Evolutionary conservation across 768 basidiomycete species (phyloP), one percentile per base, ranked within the genome.

Genomic region (Sutorius australiensis): DNA sequence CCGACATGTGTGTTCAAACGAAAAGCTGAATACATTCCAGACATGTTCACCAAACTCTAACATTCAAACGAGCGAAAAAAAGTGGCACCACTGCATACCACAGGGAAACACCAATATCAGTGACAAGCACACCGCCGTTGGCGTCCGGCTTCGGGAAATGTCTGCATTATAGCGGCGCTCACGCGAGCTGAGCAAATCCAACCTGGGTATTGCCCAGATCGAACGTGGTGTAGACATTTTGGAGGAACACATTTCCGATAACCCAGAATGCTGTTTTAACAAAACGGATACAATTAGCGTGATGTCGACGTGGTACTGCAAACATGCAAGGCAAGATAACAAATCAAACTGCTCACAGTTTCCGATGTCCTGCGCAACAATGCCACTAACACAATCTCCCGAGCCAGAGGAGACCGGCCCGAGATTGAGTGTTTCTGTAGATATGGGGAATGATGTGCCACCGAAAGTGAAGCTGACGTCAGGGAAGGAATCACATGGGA

Each of bases 221-320:
- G 54, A 77, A 77, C 0, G 55, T 61, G 3, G 75, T 71, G 59
- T 76, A 80, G 30, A 75, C 73, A 34, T 71, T 73, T 51, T 62
- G 68, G 44, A 78, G 59, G 70, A 79, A 76, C 12, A 71, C 61
- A 31, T 57, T 55, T 5, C 58, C 63, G 21, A 64, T 2, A 0
- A 55, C 32, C 61, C 63, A 65, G 31, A 51, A 48, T 3, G 50
- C 57, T 64, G 27, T 27, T 37, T 10, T 19, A 24, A n/a, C 9
- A 30, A 46, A 43, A 7, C 8, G 8, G n/a, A 16, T 9, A 7
- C 5, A 8, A 14, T 41, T 12, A 50, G 21, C 36, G 54, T 2
- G 19, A 56, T 44, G 61, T 65, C 16, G 7, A 40, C 3, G 28
- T 10, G 27, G 4, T 24, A 24, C 14, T 4, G 14, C 28, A 10